These are phyloP conservation scores for Lecanicillium sp. DNA, from an alignment of 2,329 filamentous ascomycete species.

Conservation along the genomic window DNA sequence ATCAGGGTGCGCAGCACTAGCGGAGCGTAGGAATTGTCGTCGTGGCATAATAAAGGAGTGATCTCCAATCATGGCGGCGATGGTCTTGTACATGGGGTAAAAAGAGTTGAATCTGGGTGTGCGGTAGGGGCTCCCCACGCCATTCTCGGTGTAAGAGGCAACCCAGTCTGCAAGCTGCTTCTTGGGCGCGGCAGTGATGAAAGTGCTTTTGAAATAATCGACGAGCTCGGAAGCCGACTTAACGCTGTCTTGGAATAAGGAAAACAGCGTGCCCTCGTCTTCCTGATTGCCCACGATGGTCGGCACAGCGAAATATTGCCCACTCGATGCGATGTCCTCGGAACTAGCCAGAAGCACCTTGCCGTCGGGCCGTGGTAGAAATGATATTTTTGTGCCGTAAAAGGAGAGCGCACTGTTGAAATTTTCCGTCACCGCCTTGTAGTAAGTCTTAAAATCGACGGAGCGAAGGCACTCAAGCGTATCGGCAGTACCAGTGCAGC, in stretches of 20 bases:
- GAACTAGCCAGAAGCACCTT: slow-evolving; percentile 55
- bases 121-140: slow-evolving; percentile 63
- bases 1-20: slow-evolving; percentile 41
- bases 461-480: slow-evolving; percentile 10
- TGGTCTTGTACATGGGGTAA: slow-evolving; percentile 71
- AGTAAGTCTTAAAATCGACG: slow-evolving; percentile 35
- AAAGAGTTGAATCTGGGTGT: slow-evolving; percentile 61
- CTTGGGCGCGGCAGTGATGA: slow-evolving; percentile 52
- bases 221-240: slow-evolving; percentile 54
- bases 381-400: slow-evolving; percentile 62
- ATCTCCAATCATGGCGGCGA: slow-evolving; percentile 71
- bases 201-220: slow-evolving; percentile 53
- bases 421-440: slow-evolving; percentile 58
- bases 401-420: slow-evolving; percentile 65
- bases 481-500: slow-evolving; percentile 37
- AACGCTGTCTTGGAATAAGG: slow-evolving; percentile 63
- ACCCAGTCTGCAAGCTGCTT: slow-evolving; percentile 51
- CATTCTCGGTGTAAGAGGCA: slow-evolving; percentile 51
- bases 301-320: slow-evolving; percentile 44
- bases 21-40: slow-evolving; percentile 52
- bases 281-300: slow-evolving; percentile 66
- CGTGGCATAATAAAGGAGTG: slow-evolving; percentile 67
- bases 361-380: slow-evolving; percentile 68
- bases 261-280: slow-evolving; percentile 73
- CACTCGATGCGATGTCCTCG: slow-evolving; percentile 46